Conservation (phyloP, 768 basidiomycete species). For the Rhizopogon vulgaris region DNA sequence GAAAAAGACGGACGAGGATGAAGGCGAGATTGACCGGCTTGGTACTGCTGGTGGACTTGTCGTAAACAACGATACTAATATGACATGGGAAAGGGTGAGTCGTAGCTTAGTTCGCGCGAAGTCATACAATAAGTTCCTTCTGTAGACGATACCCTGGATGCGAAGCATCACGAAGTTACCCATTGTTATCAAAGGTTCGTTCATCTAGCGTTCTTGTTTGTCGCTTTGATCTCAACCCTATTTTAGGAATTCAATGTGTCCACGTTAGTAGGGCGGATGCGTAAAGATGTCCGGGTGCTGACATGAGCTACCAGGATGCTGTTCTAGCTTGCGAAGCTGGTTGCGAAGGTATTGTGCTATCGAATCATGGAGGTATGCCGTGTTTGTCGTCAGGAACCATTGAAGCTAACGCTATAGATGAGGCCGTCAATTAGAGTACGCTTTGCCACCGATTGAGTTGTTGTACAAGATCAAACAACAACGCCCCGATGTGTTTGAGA, state of each 20-base stretch:
- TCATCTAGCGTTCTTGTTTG: background rate
- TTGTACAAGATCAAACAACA: conserved; percentile 67
- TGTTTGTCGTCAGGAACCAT: background rate
- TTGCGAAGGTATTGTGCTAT: conserved; percentile 82
- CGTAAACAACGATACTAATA: conserved; percentile 61
- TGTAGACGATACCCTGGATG: conserved; percentile 72
- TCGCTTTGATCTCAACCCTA: conserved; percentile 5
- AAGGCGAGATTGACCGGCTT: conserved; percentile 34
- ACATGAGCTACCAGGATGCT: conserved; percentile 55
- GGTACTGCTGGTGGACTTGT: conserved; percentile 68
- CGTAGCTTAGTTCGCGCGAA: background rate
- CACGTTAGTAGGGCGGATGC: conserved; percentile 34
- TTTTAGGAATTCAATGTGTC: conserved; percentile 65
- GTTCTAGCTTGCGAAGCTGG: conserved; percentile 79
- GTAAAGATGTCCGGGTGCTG: conserved; percentile 1
- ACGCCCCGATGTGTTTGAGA: conserved; percentile 69
- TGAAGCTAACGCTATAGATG: background rate
- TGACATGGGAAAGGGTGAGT: conserved; percentile 69
- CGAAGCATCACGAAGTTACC: conserved; percentile 63
- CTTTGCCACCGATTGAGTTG: conserved; percentile 74
- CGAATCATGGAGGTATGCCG: conserved; percentile 79
- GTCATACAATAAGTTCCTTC: background rate
- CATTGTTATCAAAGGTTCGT: conserved; percentile 65
- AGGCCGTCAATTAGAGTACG: conserved; percentile 76
- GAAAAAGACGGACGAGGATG: conserved; percentile 19